Conservation (phyloP, 768 basidiomycete species). For the Sporobolomyces roseus region DNA sequence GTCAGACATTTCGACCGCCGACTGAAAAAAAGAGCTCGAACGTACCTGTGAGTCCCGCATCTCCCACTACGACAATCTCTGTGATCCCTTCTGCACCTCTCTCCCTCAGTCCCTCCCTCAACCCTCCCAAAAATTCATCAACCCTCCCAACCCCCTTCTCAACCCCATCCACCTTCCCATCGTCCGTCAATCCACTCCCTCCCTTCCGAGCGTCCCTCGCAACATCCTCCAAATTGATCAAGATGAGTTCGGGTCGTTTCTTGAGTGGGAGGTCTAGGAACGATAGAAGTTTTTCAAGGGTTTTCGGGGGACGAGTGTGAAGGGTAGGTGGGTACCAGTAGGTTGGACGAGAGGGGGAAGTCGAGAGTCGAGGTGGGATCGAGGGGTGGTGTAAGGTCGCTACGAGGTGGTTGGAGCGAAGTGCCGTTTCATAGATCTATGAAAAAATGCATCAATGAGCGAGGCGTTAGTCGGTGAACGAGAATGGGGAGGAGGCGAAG, state of each 20-base stretch:
- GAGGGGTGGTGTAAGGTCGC: slow-evolving; percentile 62
- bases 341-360: slow-evolving; percentile 51
- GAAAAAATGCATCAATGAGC: background rate
- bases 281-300: slow-evolving; percentile 63
- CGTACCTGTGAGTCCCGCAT: slow-evolving; percentile 42
- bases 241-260: slow-evolving; percentile 40
- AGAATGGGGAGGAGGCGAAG: background rate
- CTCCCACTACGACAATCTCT: slow-evolving; percentile 74
- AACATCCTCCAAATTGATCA: slow-evolving; percentile 39
- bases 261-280: slow-evolving; percentile 53
- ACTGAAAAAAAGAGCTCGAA: background rate
- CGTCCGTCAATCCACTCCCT: slow-evolving; percentile 29
- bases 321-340: slow-evolving; percentile 16
- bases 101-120: background rate
- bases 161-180: slow-evolving; percentile 13
- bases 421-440: slow-evolving; percentile 88
- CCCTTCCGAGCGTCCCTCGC: slow-evolving; percentile 31
- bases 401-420: slow-evolving; percentile 67
- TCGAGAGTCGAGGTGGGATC: slow-evolving; percentile 50
- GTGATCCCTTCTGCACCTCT: slow-evolving; percentile 57
- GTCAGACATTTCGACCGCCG: no score
- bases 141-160: slow-evolving; percentile 50
- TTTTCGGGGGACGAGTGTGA: slow-evolving; percentile 30
- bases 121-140: no score
- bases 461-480: background rate